Percentiles rank a stretch among this genome's conserved stretches.
These are phyloP conservation scores for Pythium scleroteichum DNA, from an alignment of 352 stramenopile genomes.

Conservation along the genomic window DNA sequence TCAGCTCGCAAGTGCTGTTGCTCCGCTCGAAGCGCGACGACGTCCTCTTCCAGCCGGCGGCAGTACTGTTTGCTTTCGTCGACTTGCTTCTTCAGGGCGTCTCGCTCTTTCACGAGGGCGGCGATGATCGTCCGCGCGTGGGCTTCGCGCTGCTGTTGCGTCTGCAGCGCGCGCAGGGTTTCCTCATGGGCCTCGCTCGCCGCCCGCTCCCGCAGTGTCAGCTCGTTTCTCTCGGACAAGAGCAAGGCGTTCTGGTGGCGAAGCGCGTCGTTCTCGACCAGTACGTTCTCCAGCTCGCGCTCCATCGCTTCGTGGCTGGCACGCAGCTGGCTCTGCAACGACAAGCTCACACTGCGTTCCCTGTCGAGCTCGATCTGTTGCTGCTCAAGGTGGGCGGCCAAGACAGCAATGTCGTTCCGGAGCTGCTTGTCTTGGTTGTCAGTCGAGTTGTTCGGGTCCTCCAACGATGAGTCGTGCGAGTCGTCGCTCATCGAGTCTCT, in stretches of 20 bases:
- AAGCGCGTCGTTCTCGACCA: conserved; percentile 52
- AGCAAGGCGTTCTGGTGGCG: conserved; percentile 35
- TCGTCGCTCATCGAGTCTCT: background rate
- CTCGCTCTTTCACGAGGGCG: conserved; percentile 31
- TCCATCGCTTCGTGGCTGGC: conserved; percentile 18
- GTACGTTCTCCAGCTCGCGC: conserved; percentile 37
- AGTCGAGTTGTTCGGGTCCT: background rate
- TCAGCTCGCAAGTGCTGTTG: conserved; percentile 50
- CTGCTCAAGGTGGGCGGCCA: conserved; percentile 53
- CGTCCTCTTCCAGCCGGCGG: conserved; percentile 51
- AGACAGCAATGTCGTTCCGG: conserved; percentile 54
- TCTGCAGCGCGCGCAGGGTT: conserved; percentile 41
- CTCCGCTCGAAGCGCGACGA: conserved; percentile 39
- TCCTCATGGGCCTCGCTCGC: conserved; percentile 50
- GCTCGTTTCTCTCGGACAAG: conserved; percentile 31
- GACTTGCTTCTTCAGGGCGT: conserved; percentile 36
- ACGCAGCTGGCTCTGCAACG: conserved; percentile 5
- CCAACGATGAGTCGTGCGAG: background rate
- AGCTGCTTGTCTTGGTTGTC: conserved; percentile 22
- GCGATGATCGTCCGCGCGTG: conserved; percentile 32
- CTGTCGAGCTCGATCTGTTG: conserved; percentile 32
- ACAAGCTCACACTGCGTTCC: conserved; percentile 33
- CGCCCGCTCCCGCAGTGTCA: conserved; percentile 22
- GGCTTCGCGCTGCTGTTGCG: conserved; percentile 43
- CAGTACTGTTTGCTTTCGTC: conserved; percentile 54